A percentile compares a stretch with the other conserved stretches of the same genome.
These are phyloP conservation scores for Pleurotus tuber-regium DNA, from an alignment of 768 basidiomycete species.

Conservation along the genomic window DNA sequence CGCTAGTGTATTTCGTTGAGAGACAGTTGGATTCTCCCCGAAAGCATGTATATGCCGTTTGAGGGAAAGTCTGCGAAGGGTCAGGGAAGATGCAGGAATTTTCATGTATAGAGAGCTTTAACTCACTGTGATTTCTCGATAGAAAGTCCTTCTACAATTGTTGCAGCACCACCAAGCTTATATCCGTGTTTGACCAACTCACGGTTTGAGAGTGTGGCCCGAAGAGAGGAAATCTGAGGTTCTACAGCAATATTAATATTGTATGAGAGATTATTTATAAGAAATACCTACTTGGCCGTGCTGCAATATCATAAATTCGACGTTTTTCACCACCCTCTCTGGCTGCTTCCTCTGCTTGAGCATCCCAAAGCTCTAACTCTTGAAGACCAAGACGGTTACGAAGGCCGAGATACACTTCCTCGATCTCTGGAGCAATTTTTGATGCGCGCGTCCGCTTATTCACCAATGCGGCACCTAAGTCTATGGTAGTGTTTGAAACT, in stretches of 20 bases:
- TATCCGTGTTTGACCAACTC: background rate
- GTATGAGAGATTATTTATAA: background rate
- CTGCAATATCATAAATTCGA: constrained; percentile 3
- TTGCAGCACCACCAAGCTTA: background rate
- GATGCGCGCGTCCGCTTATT: constrained; percentile 11
- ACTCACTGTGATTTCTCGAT: constrained; percentile 1
- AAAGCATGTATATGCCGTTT: background rate
- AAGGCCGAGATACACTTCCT: background rate
- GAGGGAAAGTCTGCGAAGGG: too few species aligned
- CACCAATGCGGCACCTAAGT: constrained; percentile 6
- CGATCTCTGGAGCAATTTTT: background rate
- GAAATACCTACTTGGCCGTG: background rate
- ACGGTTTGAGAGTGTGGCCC: background rate
- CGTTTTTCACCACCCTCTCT: background rate
- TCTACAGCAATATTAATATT: background rate
- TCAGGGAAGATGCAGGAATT: too few species aligned
- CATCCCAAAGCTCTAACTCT: background rate
- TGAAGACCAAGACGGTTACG: background rate
- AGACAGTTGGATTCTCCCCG: too few species aligned
- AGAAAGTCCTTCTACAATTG: background rate
- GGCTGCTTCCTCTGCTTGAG: constrained; percentile 3
- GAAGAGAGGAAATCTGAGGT: background rate
- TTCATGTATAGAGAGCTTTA: too few species aligned
- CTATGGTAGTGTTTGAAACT: background rate
- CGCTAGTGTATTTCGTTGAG: too few species aligned